phyloP scores from a whole-genome alignment of 805 yeast species.

The Starmerella scarabaei region DNA sequence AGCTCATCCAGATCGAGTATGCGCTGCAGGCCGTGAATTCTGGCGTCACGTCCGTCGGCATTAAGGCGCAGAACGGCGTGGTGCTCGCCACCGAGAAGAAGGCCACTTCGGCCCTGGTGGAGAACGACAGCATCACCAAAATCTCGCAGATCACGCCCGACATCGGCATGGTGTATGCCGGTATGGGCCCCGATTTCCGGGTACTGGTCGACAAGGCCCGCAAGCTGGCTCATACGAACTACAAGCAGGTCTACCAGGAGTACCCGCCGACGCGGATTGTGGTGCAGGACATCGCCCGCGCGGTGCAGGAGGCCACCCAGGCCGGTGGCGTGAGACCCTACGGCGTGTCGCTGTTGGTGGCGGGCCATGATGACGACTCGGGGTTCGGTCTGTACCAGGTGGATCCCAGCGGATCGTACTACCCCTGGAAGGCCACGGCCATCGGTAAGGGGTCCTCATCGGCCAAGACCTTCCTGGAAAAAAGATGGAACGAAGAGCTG shows the following conservation, averaged over 20 bases:
- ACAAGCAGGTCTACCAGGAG: constrained; percentile 87
- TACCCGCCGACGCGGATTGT: constrained; percentile 92
- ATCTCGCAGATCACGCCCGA: constrained; percentile 81
- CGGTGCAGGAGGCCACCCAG: constrained; percentile 98
- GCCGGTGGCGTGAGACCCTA: constrained; percentile 98
- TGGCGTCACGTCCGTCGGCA: constrained; percentile 94
- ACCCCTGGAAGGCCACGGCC: constrained; percentile 99
- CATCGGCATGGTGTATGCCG: constrained; percentile 91
- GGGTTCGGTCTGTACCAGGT: constrained; percentile 84
- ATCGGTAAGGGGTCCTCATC: constrained; percentile 91
- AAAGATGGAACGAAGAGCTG: constrained; percentile 94
- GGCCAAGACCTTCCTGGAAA: constrained; percentile 95
- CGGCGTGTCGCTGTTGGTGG: constrained; percentile 88
- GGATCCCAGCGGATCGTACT: constrained; percentile 94
- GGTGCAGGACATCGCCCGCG: constrained; percentile 87
- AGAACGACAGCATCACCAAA: constrained; percentile 62
- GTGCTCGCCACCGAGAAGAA: constrained; percentile 95
- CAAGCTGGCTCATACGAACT: constrained; percentile 81
- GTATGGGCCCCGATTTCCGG: constrained; percentile 98
- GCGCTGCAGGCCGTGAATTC: constrained; percentile 95
- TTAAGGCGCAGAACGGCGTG: constrained; percentile 87
- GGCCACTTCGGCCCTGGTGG: constrained; percentile 62
- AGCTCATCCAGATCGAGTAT: constrained; percentile 93
- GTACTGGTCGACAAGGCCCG: constrained; percentile 89
- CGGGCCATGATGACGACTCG: constrained; percentile 75